phyloP scores from a whole-genome alignment of 2,329 filamentous ascomycete genomes.

The Penicillium sp. region DNA sequence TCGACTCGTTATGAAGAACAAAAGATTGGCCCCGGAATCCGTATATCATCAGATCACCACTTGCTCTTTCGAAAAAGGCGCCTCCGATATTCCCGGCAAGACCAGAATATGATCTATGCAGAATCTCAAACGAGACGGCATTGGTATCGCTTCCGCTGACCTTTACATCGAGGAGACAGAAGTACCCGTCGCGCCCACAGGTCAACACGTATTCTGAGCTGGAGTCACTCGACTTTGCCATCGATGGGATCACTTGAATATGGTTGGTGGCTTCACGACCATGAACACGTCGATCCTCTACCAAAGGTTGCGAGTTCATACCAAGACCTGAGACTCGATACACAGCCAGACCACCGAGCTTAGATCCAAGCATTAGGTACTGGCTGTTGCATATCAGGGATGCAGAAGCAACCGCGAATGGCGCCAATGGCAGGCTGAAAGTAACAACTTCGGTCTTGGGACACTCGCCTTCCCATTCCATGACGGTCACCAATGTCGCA shows the following conservation, averaged over 20 bases:
- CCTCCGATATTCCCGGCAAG: constrained; percentile 74
- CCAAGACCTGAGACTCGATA: constrained; percentile 33
- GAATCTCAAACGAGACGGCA: constrained; percentile 40
- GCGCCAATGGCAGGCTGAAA: constrained; percentile 34
- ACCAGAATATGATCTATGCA: constrained; percentile 65
- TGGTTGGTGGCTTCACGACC: constrained; percentile 63
- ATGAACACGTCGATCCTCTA: constrained; percentile 39
- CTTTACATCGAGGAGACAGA: constrained; percentile 56
- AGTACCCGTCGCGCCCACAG: constrained; percentile 71
- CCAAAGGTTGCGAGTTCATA: constrained; percentile 19
- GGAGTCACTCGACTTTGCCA: constrained; percentile 10
- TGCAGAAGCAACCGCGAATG: constrained; percentile 52
- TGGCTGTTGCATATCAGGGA: constrained; percentile 29
- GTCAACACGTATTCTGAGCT: constrained; percentile 52
- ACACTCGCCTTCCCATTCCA: constrained; percentile 8
- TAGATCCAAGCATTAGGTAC: constrained; percentile 52
- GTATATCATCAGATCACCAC: constrained; percentile 20
- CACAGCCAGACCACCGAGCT: constrained; percentile 50
- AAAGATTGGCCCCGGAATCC: constrained; percentile 52
- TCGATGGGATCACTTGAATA: constrained; percentile 40
- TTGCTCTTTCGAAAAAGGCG: constrained; percentile 52
- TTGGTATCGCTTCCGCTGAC: constrained; percentile 24
- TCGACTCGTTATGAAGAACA: constrained; percentile 71
- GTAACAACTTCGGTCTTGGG: constrained; percentile 38
- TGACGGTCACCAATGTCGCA: constrained; percentile 28